Base-by-base conservation (phyloP, 495 filamentous ascomycete genomes). In the Barbatosphaeria neglecta region DNA sequence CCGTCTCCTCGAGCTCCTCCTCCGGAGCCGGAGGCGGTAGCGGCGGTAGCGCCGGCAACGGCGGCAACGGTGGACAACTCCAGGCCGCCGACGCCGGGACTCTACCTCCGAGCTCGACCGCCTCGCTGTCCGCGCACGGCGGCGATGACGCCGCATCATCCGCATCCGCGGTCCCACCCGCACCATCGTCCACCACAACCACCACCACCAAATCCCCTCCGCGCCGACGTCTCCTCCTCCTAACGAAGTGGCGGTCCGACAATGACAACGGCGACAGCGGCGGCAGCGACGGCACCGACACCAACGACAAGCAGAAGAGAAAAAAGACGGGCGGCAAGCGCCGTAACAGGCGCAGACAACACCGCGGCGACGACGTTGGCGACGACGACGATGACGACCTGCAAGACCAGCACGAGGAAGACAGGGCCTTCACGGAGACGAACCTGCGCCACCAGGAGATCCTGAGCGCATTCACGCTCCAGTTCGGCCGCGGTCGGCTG, bases 361-460 rank as follows among this genome's bases (percentile, higher is more conserved):
- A n/a, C n/a, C n/a, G n/a, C n/a, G n/a, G n/a, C n/a, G n/a, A n/a
- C n/a, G n/a, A n/a, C n/a, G n/a, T n/a, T n/a, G n/a, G n/a, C n/a
- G n/a, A n/a, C n/a, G 33, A 16, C 27, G 27, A 31, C 33, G 33
- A 11, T 16, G 33, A 40, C 40, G 47, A 33, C 40, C 17, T 41
- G 13, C 17, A 47, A 25, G 13, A 46, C n/a, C 43, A 22, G 31
- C 53, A 52, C 44, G 40, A 43, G 1, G 28, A 31, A 35, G 46
- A 52, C 19, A 40, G 42, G 43, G 46, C 49, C 11, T 17, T 50
- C 37, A 46, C 49, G 16, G 49, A 48, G 46, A 46, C 47, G 9
- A 52, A 56, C 42, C 46, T 52, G n/a, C 47, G 45, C 15, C 53
- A 56, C 49, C 53, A 56, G 43, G 49, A 56, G 42, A 28, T 56